A percentile compares a stretch with the other conserved stretches of the same genome.
Conservation (phyloP, 2,329 filamentous ascomycete species). For the Tolypocladium pustulatum region DNA sequence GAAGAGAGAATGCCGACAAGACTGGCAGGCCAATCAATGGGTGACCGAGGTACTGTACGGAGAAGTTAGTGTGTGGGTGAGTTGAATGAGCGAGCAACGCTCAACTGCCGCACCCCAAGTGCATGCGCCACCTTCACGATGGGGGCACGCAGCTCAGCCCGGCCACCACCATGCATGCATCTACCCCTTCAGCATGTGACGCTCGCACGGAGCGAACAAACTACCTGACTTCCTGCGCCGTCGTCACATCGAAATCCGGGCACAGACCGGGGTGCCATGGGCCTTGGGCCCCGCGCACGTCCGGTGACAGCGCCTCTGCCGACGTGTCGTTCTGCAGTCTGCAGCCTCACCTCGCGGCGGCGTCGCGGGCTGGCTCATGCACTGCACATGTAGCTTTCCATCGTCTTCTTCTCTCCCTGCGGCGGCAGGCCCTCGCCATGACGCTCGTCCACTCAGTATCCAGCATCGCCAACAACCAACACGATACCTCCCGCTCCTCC, state of each 20-base stretch:
- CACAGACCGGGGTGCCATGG: not conserved
- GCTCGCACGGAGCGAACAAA: not conserved
- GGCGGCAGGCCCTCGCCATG: not conserved
- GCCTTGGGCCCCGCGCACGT: not conserved
- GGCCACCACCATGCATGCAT: not conserved
- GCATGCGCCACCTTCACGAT: not conserved
- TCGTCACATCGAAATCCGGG: not conserved
- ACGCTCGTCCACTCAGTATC: not conserved
- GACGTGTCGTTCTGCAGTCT: not conserved
- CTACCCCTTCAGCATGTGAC: not conserved
- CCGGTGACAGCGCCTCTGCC: not conserved
- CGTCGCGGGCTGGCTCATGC: not conserved
- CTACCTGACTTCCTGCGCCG: no score
- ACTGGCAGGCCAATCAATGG: not conserved
- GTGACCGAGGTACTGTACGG: not conserved
- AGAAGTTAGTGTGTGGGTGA: not conserved
- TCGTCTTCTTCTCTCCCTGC: not conserved
- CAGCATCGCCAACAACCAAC: not conserved
- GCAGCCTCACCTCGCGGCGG: not conserved
- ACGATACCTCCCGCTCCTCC: not conserved
- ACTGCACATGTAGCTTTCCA: not conserved
- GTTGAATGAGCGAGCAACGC: not conserved
- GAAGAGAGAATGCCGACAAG: not conserved
- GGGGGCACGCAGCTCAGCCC: not conserved
- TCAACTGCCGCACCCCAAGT: not conserved